These are phyloP conservation scores for Suillus placidus DNA, from an alignment of 768 basidiomycete species.

Conservation along the genomic window DNA sequence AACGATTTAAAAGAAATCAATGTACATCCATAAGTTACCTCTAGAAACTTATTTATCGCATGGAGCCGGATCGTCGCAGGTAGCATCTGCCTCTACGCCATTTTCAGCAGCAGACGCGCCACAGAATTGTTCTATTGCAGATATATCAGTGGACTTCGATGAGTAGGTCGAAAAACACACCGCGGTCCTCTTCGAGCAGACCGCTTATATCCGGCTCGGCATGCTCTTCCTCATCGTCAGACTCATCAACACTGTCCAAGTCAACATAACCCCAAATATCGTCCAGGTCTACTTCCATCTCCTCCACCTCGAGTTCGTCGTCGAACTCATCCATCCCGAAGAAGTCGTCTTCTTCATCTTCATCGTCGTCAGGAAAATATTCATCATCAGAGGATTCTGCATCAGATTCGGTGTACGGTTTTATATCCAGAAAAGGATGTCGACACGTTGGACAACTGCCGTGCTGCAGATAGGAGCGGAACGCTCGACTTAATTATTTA, in stretches of 20 bases:
- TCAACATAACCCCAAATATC: conserved; percentile 18
- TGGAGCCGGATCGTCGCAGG: conserved; percentile 2
- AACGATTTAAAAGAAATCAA: conserved; percentile 6
- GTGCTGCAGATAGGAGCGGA: conserved; percentile 44
- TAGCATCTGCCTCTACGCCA: neutral
- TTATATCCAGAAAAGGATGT: conserved; percentile 57
- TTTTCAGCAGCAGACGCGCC: neutral
- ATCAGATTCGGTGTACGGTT: conserved; percentile 53
- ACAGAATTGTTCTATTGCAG: neutral
- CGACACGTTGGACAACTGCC: conserved; percentile 75
- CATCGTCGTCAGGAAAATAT: conserved; percentile 58
- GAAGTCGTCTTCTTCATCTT: conserved; percentile 47
- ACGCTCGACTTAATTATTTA: neutral
- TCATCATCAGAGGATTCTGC: conserved; percentile 71
- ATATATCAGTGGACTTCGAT: neutral
- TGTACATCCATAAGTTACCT: conserved; percentile 5
- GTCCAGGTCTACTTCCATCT: conserved; percentile 39
- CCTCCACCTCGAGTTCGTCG: conserved; percentile 42
- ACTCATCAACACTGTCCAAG: conserved; percentile 25
- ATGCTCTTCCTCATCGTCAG: conserved; percentile 42
- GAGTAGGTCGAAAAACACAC: conserved; percentile 3
- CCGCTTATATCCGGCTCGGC: conserved; percentile 25
- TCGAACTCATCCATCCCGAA: conserved; percentile 41
- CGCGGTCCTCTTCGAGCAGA: conserved; percentile 18
- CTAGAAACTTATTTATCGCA: conserved; percentile 7